phyloP scores from a whole-genome alignment of 208 protist genomes.

The Plasmodiophora brassicae region DNA sequence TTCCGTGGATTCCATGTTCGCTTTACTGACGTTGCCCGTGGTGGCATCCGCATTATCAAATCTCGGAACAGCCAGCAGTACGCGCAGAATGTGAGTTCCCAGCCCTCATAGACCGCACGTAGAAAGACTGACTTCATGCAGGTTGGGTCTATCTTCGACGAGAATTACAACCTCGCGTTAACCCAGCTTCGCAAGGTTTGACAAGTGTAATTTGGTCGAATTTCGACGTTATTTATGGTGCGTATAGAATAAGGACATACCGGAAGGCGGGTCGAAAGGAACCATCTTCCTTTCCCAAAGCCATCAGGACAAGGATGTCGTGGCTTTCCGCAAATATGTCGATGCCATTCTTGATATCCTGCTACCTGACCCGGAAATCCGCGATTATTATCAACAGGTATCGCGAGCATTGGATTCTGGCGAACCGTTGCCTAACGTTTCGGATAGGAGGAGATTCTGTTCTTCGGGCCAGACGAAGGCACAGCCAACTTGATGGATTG shows the following conservation, averaged over 20 bases:
- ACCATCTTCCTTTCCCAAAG: slow-evolving; percentile 55
- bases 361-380: slow-evolving; percentile 69
- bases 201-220: neutral
- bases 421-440: slow-evolving; percentile 63
- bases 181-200: slow-evolving; percentile 67
- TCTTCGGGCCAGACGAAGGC: slow-evolving; percentile 83
- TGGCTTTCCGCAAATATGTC: slow-evolving; percentile 85
- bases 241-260: slow-evolving; percentile 95
- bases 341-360: slow-evolving; percentile 83
- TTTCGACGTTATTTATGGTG: slow-evolving; percentile 32
- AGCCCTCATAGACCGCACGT: no score
- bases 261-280: slow-evolving; percentile 89
- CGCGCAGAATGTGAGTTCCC: slow-evolving; percentile 77
- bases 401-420: neutral
- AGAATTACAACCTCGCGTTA: slow-evolving; percentile 90
- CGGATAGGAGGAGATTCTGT: slow-evolving; percentile 80
- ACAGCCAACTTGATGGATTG: slow-evolving; percentile 78
- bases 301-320: slow-evolving; percentile 58
- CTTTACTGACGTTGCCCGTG: slow-evolving; percentile 85
- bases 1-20: slow-evolving; percentile 92
- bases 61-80: slow-evolving; percentile 74
- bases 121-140: no score
- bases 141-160: slow-evolving; percentile 82
- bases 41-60: slow-evolving; percentile 87
- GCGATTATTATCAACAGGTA: slow-evolving; percentile 19